Percentiles rank a stretch among this genome's conserved stretches.
phyloP scores from a whole-genome alignment of 164 flowering plant species.

The Santalum album region DNA sequence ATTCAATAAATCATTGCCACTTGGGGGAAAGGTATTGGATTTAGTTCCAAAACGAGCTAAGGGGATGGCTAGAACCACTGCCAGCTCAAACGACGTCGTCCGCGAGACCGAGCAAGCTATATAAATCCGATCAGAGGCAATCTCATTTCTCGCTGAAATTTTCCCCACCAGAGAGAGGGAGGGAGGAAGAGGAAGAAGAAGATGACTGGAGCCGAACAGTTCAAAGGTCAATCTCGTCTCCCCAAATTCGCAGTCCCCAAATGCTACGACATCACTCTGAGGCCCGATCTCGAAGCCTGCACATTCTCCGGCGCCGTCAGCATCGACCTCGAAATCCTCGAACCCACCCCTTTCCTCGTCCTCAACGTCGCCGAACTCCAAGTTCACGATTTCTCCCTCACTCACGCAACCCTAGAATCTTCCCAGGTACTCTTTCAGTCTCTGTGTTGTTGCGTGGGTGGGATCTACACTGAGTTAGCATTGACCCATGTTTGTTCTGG shows the following conservation, averaged over 20 bases:
- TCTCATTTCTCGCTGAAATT: too few species aligned
- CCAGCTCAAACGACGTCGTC: too few species aligned
- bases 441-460: background rate
- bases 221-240: slow-evolving; percentile 39
- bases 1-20: too few species aligned
- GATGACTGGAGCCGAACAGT: slow-evolving; percentile 24
- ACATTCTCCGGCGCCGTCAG: slow-evolving; percentile 28
- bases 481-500: background rate
- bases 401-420: slow-evolving; percentile 9
- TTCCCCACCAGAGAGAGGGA: background rate
- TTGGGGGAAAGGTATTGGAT: too few species aligned
- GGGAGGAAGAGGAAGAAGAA: background rate
- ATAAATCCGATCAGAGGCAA: too few species aligned
- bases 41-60: too few species aligned
- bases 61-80: too few species aligned
- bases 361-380: slow-evolving; percentile 45
- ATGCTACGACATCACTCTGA: slow-evolving; percentile 32
- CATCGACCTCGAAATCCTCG: slow-evolving; percentile 30
- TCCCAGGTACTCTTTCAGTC: background rate
- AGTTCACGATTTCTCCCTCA: slow-evolving; percentile 18
- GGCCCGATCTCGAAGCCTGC: slow-evolving; percentile 35
- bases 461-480: background rate
- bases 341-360: slow-evolving; percentile 31
- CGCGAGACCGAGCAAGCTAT: too few species aligned
- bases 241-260: slow-evolving; percentile 40